Percentiles rank a stretch among this genome's conserved stretches.
phyloP scores from a whole-genome alignment of 345 rosid species.

The Limnanthes douglasii region DNA sequence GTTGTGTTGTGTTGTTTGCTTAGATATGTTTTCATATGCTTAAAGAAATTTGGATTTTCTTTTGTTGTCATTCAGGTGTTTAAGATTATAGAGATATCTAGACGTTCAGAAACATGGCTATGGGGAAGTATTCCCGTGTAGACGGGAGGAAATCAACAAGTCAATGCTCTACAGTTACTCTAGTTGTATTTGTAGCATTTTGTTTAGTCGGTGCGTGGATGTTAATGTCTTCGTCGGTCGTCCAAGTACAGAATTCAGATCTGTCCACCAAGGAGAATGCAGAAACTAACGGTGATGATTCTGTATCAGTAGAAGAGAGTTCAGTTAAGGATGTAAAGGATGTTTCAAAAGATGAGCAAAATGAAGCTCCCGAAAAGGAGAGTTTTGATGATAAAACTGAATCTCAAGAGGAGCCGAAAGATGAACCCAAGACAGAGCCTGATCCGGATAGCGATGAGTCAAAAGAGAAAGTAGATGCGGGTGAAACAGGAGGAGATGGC shows the following conservation, averaged over 20 bases:
- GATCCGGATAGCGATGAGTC: conserved; percentile 12
- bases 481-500: conserved; percentile 10
- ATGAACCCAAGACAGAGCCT: conserved; percentile 10
- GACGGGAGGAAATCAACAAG: conserved; percentile 53
- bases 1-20: no score
- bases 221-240: conserved; percentile 50
- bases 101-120: conserved; percentile 29
- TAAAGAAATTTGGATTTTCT: no score
- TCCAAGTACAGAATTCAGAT: conserved; percentile 20
- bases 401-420: conserved; percentile 16
- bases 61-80: conserved; percentile 9
- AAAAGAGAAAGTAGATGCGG: conserved; percentile 11
- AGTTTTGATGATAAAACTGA: conserved; percentile 17
- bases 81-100: conserved; percentile 5
- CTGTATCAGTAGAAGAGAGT: conserved; percentile 15
- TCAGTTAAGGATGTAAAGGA: conserved; percentile 21
- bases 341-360: conserved; percentile 11
- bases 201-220: conserved; percentile 78
- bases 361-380: conserved; percentile 14
- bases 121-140: conserved; percentile 45
- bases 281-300: conserved; percentile 5
- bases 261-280: conserved; percentile 18
- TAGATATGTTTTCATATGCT: no score
- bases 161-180: conserved; percentile 41
- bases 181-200: conserved; percentile 33